Conservation (phyloP, 164 flowering plant species). For the Euptelea pleiosperma region DNA sequence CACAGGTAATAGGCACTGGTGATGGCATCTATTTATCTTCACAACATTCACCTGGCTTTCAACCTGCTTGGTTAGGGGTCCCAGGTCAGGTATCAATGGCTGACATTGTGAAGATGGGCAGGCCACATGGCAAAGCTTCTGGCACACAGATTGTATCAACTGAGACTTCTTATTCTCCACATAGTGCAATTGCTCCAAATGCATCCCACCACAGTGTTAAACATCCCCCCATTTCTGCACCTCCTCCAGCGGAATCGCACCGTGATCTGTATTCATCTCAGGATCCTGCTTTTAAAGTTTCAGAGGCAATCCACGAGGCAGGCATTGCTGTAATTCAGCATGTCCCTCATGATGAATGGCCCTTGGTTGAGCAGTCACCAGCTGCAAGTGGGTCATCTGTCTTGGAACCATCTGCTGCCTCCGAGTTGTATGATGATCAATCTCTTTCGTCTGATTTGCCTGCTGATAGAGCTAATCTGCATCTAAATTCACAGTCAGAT, state of each 20-base stretch:
- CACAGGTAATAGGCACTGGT: conserved; percentile 21
- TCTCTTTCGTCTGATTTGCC: conserved; percentile 15
- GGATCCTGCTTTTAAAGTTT: conserved; percentile 34
- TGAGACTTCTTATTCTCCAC: conserved; percentile 11
- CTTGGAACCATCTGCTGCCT: conserved; percentile 21
- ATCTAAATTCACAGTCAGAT: conserved; percentile 34
- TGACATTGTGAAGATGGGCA: conserved; percentile 96
- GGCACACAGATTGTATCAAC: conserved; percentile 14
- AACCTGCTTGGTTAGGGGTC: conserved; percentile 76
- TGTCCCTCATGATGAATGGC: conserved; percentile 65
- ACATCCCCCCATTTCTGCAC: conserved; percentile 24
- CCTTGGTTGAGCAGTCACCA: conserved; percentile 56
- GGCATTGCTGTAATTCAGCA: conserved; percentile 31
- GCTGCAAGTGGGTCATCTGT: conserved; percentile 25
- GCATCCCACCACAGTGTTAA: conserved; percentile 33
- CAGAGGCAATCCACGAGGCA: conserved; percentile 30
- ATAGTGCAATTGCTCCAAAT: conserved; percentile 16
- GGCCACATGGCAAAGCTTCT: conserved; percentile 58
- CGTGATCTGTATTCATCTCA: conserved; percentile 33
- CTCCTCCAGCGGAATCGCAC: conserved; percentile 25
- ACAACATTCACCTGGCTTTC: no score
- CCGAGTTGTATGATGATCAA: conserved; percentile 30
- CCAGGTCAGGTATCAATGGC: conserved; percentile 97
- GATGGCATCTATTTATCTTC: conserved; percentile 41
- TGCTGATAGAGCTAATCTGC: no score